Evolutionary conservation across 164 flowering plant genomes (phyloP).

Genomic region (Vitis cinerea): DNA sequence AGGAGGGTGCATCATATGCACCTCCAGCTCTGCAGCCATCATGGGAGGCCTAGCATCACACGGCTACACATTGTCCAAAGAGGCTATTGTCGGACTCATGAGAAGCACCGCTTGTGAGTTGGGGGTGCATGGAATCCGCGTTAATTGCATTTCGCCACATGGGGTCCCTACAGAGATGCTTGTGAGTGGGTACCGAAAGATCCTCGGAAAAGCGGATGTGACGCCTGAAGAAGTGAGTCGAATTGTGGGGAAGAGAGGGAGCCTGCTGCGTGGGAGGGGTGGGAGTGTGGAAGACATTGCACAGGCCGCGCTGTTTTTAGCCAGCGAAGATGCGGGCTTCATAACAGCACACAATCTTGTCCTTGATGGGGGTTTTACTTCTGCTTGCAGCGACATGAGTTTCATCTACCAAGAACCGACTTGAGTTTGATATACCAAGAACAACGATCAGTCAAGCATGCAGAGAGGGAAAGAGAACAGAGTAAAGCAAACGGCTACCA

Average conservation of each 20-base stretch:
- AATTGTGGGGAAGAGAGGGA: slow-evolving; percentile 45
- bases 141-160: slow-evolving; percentile 85
- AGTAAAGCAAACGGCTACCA: too few relatives aligned
- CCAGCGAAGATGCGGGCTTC: slow-evolving; percentile 68
- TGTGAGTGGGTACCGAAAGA: slow-evolving; percentile 31
- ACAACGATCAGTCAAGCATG: too few relatives aligned
- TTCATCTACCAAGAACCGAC: slow-evolving; percentile 39
- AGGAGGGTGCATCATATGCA: slow-evolving; percentile 68
- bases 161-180: slow-evolving; percentile 86
- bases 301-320: slow-evolving; percentile 62
- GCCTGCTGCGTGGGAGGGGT: slow-evolving; percentile 55
- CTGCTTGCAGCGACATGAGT: slow-evolving; percentile 35
- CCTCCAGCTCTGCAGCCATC: slow-evolving; percentile 68
- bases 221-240: slow-evolving; percentile 41
- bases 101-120: slow-evolving; percentile 70
- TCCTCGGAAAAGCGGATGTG: slow-evolving; percentile 33
- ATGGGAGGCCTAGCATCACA: slow-evolving; percentile 80
- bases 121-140: slow-evolving; percentile 72
- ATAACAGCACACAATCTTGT: slow-evolving; percentile 78
- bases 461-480: too few relatives aligned
- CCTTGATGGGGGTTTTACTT: slow-evolving; percentile 81
- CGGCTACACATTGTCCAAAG: slow-evolving; percentile 65
- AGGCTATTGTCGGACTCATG: slow-evolving; percentile 61
- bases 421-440: background rate
- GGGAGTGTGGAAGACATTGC: slow-evolving; percentile 61